A percentile compares a stretch with the other conserved stretches of the same genome.
Conservation (phyloP, 768 basidiomycete species). For the Antrodiella citrinella region DNA sequence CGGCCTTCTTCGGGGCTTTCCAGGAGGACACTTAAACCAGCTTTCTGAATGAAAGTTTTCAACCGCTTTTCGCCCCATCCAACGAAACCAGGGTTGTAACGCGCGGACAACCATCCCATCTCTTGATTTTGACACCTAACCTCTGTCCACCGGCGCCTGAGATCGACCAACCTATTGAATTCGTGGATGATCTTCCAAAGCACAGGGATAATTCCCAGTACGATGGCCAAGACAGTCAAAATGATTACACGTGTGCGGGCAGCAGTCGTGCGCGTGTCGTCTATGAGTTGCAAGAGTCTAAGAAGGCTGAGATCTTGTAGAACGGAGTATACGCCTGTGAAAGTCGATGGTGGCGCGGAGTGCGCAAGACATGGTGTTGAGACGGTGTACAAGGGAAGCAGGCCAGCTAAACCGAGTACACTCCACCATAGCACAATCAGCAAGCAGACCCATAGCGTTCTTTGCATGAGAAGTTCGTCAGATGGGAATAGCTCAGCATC, state of each 20-base stretch:
- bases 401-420: slow-evolving; percentile 59
- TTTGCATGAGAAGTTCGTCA: slow-evolving; percentile 66
- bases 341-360: slow-evolving; percentile 33
- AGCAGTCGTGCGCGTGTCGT: slow-evolving; percentile 20
- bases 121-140: slow-evolving; percentile 62
- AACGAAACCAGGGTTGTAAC: slow-evolving; percentile 54
- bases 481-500: slow-evolving; percentile 62
- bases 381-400: slow-evolving; percentile 66
- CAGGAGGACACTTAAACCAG: slow-evolving; percentile 56
- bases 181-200: slow-evolving; percentile 58
- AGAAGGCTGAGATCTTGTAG: slow-evolving; percentile 73
- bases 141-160: slow-evolving; percentile 52
- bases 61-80: slow-evolving; percentile 69
- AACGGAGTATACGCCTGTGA: slow-evolving; percentile 54
- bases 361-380: slow-evolving; percentile 60
- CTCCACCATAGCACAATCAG: slow-evolving; percentile 60
- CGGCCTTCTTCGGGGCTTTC: slow-evolving; percentile 23
- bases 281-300: slow-evolving; percentile 58
- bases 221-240: slow-evolving; percentile 52
- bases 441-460: slow-evolving; percentile 60
- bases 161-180: slow-evolving; percentile 47
- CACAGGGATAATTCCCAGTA: slow-evolving; percentile 57
- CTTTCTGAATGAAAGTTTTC: slow-evolving; percentile 59
- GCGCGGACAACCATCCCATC: slow-evolving; percentile 66
- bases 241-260: slow-evolving; percentile 58